phyloP scores from a whole-genome alignment of 2,329 filamentous ascomycete species.

The Plenodomus biglobosus region DNA sequence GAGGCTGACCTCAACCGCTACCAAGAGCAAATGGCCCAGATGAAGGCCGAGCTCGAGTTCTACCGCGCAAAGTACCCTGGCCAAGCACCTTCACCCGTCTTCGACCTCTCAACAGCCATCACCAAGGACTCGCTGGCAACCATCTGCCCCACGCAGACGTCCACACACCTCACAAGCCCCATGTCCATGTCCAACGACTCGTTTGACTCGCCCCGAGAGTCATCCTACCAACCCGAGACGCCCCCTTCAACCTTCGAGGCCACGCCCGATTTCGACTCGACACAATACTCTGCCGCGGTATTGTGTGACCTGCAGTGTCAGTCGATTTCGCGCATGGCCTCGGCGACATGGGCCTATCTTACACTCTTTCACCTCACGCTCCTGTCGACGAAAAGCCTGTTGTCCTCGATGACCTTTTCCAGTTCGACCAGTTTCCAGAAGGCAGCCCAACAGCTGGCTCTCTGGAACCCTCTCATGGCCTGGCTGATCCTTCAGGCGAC shows the following conservation, averaged over 20 bases:
- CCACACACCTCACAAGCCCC: constrained; percentile 40
- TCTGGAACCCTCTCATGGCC: constrained; percentile 31
- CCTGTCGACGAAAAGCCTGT: constrained; percentile 44
- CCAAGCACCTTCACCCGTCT: constrained; percentile 25
- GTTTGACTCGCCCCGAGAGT: constrained; percentile 44
- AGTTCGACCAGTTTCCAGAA: constrained; percentile 46
- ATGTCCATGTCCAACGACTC: constrained; percentile 38
- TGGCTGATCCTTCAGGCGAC: constrained; percentile 37
- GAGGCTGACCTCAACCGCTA: constrained; percentile 65
- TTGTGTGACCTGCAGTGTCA: constrained; percentile 99
- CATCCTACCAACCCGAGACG: constrained; percentile 44
- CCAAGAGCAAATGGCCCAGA: constrained; percentile 51
- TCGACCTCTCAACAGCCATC: constrained; percentile 27
- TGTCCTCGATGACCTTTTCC: constrained; percentile 40
- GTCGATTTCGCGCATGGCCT: constrained; percentile 59
- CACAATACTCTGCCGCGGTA: constrained; percentile 99
- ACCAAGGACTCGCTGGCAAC: constrained; percentile 27
- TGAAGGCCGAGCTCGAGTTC: constrained; percentile 52
- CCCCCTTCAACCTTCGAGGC: constrained; percentile 45
- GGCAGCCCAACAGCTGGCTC: constrained; percentile 18
- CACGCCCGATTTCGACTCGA: constrained; percentile 74
- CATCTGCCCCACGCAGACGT: constrained; percentile 40
- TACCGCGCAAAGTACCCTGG: constrained; percentile 40
- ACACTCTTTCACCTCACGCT: constrained; percentile 41
- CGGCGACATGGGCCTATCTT: constrained; percentile 41